Evolutionary conservation across 805 yeast species (phyloP).

Genomic region (Schizosaccharomyces lindneri): DNA sequence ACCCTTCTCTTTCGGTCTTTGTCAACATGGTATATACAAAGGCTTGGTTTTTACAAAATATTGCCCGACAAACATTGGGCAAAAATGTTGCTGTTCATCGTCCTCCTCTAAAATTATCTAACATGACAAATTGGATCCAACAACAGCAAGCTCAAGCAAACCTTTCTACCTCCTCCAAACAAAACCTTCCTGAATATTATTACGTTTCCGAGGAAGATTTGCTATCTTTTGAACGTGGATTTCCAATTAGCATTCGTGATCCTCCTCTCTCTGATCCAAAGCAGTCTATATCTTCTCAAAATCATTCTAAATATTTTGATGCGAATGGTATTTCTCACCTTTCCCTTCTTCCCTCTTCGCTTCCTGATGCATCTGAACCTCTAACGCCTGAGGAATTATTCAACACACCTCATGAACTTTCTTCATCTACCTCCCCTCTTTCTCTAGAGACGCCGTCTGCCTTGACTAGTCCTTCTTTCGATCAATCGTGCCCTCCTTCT

Average conservation of each 20-base stretch:
- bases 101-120: neutral
- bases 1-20: neutral
- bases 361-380: neutral
- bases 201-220: neutral
- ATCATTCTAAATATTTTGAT: neutral
- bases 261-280: neutral
- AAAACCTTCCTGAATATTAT: neutral
- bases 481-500: slow-evolving; percentile 1
- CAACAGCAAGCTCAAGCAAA: neutral
- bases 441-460: neutral
- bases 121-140: neutral
- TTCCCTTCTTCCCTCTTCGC: neutral
- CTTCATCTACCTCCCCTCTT: neutral
- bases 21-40: neutral
- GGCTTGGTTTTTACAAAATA: neutral
- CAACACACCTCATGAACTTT: neutral
- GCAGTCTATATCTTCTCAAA: neutral
- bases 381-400: neutral
- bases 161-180: neutral
- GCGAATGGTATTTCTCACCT: no score
- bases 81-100: neutral
- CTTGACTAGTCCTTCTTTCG: neutral
- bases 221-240: neutral
- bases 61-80: neutral
- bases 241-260: neutral